Evolutionary conservation across 192 early-diverging fungal species (phyloP), one percentile per base, ranked within the genome.

Genomic region (Coemansia sp.): DNA sequence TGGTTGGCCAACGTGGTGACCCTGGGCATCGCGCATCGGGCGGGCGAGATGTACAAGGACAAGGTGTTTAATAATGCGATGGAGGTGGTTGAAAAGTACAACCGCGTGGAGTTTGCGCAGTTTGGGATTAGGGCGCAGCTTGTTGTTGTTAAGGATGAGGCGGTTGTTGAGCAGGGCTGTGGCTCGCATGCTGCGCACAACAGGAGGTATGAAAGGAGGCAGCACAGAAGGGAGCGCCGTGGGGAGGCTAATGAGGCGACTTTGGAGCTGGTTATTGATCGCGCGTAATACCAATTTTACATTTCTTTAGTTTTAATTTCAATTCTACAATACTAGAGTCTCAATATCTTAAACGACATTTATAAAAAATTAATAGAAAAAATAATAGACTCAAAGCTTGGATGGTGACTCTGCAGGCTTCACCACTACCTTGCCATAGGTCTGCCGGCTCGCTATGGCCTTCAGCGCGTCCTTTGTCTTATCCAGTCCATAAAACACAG

Each of bases 361-460:
- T n/a, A 40, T 40, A 40, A 40, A 40, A 16, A 0, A 6, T 12
- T 3, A 5, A 40, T 9, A 9, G 14, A 6, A 18, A 29, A 31
- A 2, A 21, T 19, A 22, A 27, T 28, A 59, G 3, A 4, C 9
- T 43, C 47, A 71, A 9, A 71, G 54, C 54, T 65, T 65, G 38
- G 69, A 35, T 5, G 54, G 24, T 6, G 56, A 5, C 16, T 56
- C 65, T 1, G 25, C n/a, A 10, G 62, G 65, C 54, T 71, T 81
- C 46, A 91, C 88, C 19, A 95, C 77, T 0, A 91, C 91, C 60
- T 95, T 95, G 6, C 89, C 93, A 62, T 82, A 92, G 14, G 91
- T 90, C 42, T 88, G 77, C 44, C 91, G 76, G 6, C 58, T 59
- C 12, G 83, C 86, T 53, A 95, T 81, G 23, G 87, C 88, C 22